A percentile compares a stretch with the other conserved stretches of the same genome.
phyloP scores from a whole-genome alignment of 164 flowering plant genomes.

The Nelumbo lutea region DNA sequence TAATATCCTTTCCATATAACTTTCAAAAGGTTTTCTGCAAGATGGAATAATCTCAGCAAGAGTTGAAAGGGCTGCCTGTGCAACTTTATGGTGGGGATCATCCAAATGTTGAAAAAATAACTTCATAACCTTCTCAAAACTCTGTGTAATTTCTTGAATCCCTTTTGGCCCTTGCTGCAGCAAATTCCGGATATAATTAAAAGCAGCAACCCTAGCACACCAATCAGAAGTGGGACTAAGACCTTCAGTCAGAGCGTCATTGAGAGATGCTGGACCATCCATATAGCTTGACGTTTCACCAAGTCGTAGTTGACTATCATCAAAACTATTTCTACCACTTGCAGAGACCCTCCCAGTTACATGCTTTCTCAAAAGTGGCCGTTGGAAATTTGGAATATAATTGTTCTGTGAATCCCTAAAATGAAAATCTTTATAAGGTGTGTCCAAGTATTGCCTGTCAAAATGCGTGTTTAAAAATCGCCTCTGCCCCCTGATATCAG shows the following conservation, averaged over 20 bases:
- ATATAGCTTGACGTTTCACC: constrained; percentile 68
- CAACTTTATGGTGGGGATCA: constrained; percentile 99
- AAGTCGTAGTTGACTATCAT: constrained; percentile 70
- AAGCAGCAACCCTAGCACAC: constrained; percentile 91
- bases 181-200: constrained; percentile 69
- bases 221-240: constrained; percentile 92
- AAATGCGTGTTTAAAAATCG: constrained; percentile 41
- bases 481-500: constrained; percentile 49
- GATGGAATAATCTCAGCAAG: constrained; percentile 89
- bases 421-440: constrained; percentile 50
- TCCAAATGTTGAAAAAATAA: constrained; percentile 93
- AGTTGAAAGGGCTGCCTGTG: constrained; percentile 94
- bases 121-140: constrained; percentile 98
- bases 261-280: constrained; percentile 83
- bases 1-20: constrained; percentile 89
- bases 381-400: constrained; percentile 85
- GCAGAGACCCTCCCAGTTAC: constrained; percentile 62
- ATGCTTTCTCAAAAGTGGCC: constrained; percentile 81
- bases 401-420: constrained; percentile 60
- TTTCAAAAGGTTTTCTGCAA: constrained; percentile 91
- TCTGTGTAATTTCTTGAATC: constrained; percentile 79
- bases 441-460: constrained; percentile 68
- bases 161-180: constrained; percentile 92
- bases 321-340: constrained; percentile 79
- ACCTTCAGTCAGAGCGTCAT: constrained; percentile 86